These are phyloP conservation scores for Talaromyces piceae DNA, from an alignment of 2,329 filamentous ascomycete genomes.

Conservation along the genomic window DNA sequence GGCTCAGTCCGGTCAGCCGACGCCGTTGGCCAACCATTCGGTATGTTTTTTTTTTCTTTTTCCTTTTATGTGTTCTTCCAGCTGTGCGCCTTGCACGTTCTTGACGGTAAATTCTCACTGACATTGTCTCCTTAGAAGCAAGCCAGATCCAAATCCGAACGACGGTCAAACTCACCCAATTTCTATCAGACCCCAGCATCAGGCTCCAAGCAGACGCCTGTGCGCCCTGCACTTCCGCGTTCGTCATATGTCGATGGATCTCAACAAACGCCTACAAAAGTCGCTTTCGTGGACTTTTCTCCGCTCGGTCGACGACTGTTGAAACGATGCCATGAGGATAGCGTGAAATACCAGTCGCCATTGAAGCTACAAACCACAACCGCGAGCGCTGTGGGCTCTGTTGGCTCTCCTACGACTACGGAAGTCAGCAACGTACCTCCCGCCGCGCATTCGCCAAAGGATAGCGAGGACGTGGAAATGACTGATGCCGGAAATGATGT, in stretches of 20 bases:
- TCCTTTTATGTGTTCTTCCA: too few species aligned
- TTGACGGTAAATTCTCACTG: too few species aligned
- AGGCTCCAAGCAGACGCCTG: constrained; percentile 5
- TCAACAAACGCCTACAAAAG: constrained; percentile 31
- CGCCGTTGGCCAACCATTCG: constrained; percentile 14
- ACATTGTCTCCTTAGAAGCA: constrained; percentile 24
- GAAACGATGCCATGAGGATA: constrained; percentile 35
- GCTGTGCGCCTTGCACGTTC: too few species aligned
- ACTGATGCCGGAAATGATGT: constrained; percentile 31
- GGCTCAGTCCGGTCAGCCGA: constrained; percentile 44
- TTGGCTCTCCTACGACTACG: not conserved
- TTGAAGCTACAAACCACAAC: constrained; percentile 15
- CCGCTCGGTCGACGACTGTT: constrained; percentile 38
- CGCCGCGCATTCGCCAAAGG: constrained; percentile 2
- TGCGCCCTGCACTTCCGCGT: constrained; percentile 20
- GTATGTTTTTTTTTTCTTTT: constrained; percentile 1
- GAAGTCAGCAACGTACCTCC: not conserved
- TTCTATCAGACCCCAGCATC: constrained; percentile 10
- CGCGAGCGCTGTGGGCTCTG: not conserved
- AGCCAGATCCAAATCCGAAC: constrained; percentile 19
- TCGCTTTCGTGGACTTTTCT: constrained; percentile 28
- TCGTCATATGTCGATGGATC: constrained; percentile 34
- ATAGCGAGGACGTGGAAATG: constrained; percentile 39
- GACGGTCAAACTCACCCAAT: constrained; percentile 31
- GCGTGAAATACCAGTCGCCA: constrained; percentile 27